phyloP scores from a whole-genome alignment of 441 rosid genomes.

The Flueggea neowawraea region DNA sequence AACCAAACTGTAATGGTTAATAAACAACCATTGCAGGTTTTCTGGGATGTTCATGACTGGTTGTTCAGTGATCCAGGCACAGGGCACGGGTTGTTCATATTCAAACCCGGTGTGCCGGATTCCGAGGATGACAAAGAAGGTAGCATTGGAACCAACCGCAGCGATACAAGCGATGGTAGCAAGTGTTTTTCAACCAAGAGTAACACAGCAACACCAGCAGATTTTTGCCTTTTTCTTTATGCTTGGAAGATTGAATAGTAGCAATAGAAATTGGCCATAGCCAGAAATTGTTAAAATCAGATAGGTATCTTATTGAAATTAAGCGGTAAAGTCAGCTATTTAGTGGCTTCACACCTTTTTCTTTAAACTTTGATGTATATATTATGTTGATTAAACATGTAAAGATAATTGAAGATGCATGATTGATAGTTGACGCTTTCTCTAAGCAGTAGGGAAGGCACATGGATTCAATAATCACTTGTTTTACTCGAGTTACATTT shows the following conservation, averaged over 20 bases:
- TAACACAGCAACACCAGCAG: conserved; percentile 2
- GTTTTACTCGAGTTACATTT: too few relatives aligned
- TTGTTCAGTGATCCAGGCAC: conserved; percentile 16
- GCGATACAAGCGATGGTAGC: conserved; percentile 20
- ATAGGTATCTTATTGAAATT: too few relatives aligned
- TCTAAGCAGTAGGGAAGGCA: too few relatives aligned
- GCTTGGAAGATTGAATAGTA: conserved; percentile 31
- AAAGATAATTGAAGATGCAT: too few relatives aligned
- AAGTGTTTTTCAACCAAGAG: conserved; percentile 24
- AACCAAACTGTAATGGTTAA: conserved; percentile 26
- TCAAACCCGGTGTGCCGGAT: conserved; percentile 23
- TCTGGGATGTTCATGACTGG: conserved; percentile 41
- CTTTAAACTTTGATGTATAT: too few relatives aligned
- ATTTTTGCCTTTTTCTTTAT: conserved; percentile 26
- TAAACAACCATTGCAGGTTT: conserved; percentile 25
- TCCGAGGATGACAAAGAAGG: conserved; percentile 19
- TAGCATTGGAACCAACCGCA: conserved; percentile 1
- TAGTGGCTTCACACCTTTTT: too few relatives aligned
- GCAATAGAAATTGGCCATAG: too few relatives aligned
- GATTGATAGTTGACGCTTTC: too few relatives aligned
- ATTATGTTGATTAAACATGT: too few relatives aligned
- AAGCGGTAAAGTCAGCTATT: too few relatives aligned
- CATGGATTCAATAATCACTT: too few relatives aligned
- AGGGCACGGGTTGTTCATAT: conserved; percentile 28
- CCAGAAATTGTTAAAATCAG: too few relatives aligned